A percentile compares a stretch with the other conserved stretches of the same genome.
These are phyloP conservation scores for Xylaria hypoxylon DNA, from an alignment of 2,329 filamentous ascomycete species.

Conservation along the genomic window DNA sequence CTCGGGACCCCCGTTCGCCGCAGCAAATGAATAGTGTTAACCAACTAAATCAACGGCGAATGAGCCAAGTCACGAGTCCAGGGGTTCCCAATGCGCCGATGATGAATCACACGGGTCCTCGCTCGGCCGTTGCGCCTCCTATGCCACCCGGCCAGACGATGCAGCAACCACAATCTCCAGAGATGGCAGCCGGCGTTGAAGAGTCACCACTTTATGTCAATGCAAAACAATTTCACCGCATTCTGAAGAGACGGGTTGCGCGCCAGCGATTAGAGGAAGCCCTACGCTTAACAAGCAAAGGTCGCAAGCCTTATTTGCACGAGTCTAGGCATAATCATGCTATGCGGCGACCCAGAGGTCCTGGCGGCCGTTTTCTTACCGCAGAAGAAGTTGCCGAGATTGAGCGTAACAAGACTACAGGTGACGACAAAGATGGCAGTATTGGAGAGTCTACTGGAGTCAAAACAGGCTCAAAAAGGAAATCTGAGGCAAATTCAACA, in stretches of 20 bases:
- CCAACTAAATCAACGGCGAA: conserved; percentile 72
- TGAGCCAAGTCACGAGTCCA: conserved; percentile 83
- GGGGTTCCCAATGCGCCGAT: conserved; percentile 79
- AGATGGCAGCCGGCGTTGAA: conserved; percentile 79
- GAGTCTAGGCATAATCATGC: conserved; percentile 98
- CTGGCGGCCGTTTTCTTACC: conserved; percentile 94
- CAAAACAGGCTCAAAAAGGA: conserved; percentile 67
- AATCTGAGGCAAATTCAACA: conserved; percentile 64
- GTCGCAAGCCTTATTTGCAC: conserved; percentile 95
- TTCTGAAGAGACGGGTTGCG: conserved; percentile 92
- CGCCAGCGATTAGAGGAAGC: conserved; percentile 94
- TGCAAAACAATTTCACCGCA: conserved; percentile 98
- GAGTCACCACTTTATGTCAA: conserved; percentile 98
- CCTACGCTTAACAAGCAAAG: conserved; percentile 90
- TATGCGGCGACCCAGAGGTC: conserved; percentile 93
- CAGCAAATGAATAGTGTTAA: conserved; percentile 74
- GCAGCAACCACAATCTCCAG: conserved; percentile 79
- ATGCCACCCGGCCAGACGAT: conserved; percentile 73
- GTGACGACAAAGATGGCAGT: conserved; percentile 54
- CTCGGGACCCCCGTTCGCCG: conserved; percentile 80
- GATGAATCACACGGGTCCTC: conserved; percentile 73
- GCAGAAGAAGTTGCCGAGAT: conserved; percentile 95
- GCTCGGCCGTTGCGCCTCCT: conserved; percentile 66
- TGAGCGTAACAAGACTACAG: conserved; percentile 71
- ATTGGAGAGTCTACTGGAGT: conserved; percentile 46